A percentile compares a stretch with the other conserved stretches of the same genome.
These are phyloP conservation scores for Globisporangium paroecandrum DNA, from an alignment of 352 stramenopile genomes.

Conservation along the genomic window DNA sequence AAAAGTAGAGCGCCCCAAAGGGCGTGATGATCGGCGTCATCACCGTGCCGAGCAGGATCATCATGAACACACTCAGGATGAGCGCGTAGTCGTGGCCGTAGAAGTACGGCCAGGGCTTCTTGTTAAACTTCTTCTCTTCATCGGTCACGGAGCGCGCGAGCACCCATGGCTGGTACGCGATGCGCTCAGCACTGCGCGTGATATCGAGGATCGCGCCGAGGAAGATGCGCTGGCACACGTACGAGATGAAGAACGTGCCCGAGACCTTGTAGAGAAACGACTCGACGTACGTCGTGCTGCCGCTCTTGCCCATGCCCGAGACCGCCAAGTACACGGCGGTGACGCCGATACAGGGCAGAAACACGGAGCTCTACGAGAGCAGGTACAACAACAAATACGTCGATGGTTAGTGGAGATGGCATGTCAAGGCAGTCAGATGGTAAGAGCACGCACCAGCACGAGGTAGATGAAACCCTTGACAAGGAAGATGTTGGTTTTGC, in stretches of 20 bases:
- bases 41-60: conserved; percentile 69
- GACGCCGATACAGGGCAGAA: conserved; percentile 74
- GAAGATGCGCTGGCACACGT: conserved; percentile 78
- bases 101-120: conserved; percentile 53
- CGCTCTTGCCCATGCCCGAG: conserved; percentile 46
- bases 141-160: conserved; percentile 57
- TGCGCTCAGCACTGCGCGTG: conserved; percentile 55
- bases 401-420: not conserved
- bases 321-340: conserved; percentile 76
- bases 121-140: conserved; percentile 43
- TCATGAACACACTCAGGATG: conserved; percentile 73
- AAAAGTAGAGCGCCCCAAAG: conserved; percentile 80
- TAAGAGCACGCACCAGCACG: conserved; percentile 44
- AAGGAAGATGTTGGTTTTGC: conserved; percentile 64
- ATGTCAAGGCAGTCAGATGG: not conserved
- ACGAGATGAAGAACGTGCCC: conserved; percentile 86
- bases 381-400: not conserved
- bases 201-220: conserved; percentile 72
- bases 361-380: conserved; percentile 56
- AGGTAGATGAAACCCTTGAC: conserved; percentile 78
- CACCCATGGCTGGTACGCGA: conserved; percentile 70
- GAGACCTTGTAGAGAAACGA: conserved; percentile 82
- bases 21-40: conserved; percentile 77
- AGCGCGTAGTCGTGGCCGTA: conserved; percentile 81
- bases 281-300: conserved; percentile 61